Evolutionary conservation across 2,329 filamentous ascomycete genomes (phyloP), one percentile per base, ranked within the genome.

Genomic region (Paracoccidioides lutzii): DNA sequence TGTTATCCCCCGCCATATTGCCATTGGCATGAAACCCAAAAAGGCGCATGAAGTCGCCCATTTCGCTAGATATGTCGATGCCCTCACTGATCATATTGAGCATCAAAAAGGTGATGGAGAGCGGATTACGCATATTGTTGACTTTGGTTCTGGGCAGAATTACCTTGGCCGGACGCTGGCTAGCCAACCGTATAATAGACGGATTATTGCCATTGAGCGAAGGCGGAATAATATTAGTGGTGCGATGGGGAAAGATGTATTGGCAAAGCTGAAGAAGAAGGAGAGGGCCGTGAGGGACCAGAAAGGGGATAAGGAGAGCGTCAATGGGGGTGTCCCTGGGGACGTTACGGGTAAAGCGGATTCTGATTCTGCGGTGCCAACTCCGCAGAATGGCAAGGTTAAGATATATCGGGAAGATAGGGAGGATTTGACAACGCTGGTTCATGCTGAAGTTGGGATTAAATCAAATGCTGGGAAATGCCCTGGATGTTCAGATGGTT

Each of bases 91-190:
- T 1, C 73, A 80, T 1, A 78, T 84, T 44, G 74, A 76, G 0
- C 71, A 76, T 50, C 71, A 77, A 12, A 66, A 68, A 55, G 63
- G 71, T 5, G 64, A 69, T 7, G 66, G 68, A 5, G 58, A 61
- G 52, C 62, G 65, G 5, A 83, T 96, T 58, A 88, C 89, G 0
- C 90, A 97, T 72, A 83, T 95, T 57, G 85, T 97, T 51, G 93
- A 98, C 71, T 95, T 97, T 70, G 93, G 93, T 33, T 95, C 90
- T 54, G 93, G 93, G 0, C 91, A 97, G 69, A 97, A 96, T 66
- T 98, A 98, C 66, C 82, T 98, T 3, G 91, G 93, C 0, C 81
- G 93, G 48, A 87, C 88, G 0, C 76, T 98, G 57, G 91, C 91
- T 12, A 89, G 85, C 59, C 78, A 84, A 54, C 90, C 90, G 0